Evolutionary conservation across 805 yeast genomes (phyloP), one percentile per base, ranked within the genome.

Genomic region (Peterozyma toletana): DNA sequence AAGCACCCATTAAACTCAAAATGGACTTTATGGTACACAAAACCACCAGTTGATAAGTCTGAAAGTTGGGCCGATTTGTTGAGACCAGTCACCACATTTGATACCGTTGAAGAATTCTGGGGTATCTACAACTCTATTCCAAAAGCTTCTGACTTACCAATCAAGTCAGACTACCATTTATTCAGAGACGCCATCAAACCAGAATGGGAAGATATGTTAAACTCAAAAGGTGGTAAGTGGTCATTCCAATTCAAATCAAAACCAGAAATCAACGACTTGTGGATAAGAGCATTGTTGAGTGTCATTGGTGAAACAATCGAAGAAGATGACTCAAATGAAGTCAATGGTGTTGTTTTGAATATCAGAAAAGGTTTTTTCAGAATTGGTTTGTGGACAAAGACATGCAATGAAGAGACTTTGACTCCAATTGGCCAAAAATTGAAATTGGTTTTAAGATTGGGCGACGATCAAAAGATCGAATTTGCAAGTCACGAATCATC

Each of bases 21-120:
- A 66, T 91, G 96, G 97, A 88, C 98, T 17, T 77, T 91, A 59
- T 91, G 99, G 99, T 93, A 88, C 75, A 86, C 96, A 48, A 89
- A 89, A 71, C 98, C 99, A 49, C 82, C 87, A 48, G 78, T 80
- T 48, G 85, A 81, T 59, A 73, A 71, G 52, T 70, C 71, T 52
- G 96, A 88, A 68, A 80, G 87, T 57, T 91, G 98, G 98, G 77
- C 87, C 44, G 96, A 90, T 59, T 75, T 89, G 52, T 75, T 93
- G 59, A 89, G 89, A 70, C 95, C 96, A 46, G 95, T 93, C 41
- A 91, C 89, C 54, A 79, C 95, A 18, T 88, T 93, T 57, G 77
- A 81, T 44, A 80, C 96, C n/a, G 98, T 93, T 42, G 99, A 93
- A 71, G 97, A 91, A 66, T 93, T 93, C 71, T 93, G 99, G 99